Conservation (phyloP, 2,329 filamentous ascomycete species). For the Neonectria ditissima region DNA sequence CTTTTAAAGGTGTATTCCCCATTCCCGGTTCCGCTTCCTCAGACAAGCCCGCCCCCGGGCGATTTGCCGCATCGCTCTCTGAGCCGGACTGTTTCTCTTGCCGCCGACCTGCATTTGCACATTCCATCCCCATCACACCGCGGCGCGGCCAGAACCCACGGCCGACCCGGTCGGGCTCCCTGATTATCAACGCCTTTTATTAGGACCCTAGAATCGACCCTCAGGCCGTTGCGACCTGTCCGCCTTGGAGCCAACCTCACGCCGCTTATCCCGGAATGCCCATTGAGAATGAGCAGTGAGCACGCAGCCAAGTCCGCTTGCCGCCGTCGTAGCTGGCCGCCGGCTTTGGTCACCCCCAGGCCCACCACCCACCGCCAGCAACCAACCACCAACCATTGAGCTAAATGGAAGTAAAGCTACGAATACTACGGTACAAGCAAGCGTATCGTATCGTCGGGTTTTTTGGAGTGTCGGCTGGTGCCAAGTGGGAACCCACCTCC, state of each 20-base stretch:
- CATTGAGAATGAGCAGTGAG: neutral
- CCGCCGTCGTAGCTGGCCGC: neutral
- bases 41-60: conserved; percentile 1
- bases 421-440: neutral
- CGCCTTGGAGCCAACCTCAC: conserved; percentile 1
- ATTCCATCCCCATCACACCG: conserved; percentile 5
- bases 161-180: too few species aligned
- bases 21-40: conserved; percentile 9
- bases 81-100: conserved; percentile 21
- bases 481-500: neutral
- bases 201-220: neutral
- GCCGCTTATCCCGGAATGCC: neutral
- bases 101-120: conserved; percentile 21
- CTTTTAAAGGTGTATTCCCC: conserved; percentile 7
- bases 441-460: neutral
- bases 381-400: neutral
- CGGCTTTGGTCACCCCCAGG: neutral
- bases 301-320: neutral
- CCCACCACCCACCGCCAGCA: too few species aligned
- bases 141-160: neutral
- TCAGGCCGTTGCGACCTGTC: neutral
- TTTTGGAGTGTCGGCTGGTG: neutral
- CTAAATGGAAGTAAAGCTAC: neutral
- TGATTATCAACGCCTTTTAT: neutral
- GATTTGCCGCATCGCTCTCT: neutral